Evolutionary conservation across 352 stramenopile genomes (phyloP), one percentile per base, ranked within the genome.

Genomic region (Globisporangium polare): DNA sequence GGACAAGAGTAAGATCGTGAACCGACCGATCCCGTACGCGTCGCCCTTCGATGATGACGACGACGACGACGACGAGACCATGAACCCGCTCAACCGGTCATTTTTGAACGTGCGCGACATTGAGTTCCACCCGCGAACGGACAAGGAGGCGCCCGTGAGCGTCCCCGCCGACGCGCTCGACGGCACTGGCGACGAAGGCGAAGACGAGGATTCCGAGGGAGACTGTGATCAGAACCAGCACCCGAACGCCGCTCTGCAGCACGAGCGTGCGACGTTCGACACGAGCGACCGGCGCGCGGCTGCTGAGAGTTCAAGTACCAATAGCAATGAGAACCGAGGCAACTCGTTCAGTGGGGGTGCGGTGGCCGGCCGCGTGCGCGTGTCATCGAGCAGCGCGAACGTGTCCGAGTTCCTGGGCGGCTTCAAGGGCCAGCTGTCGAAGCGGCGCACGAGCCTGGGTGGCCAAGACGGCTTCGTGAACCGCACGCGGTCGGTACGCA

Each of bases 321-420:
- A n/a, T n/a, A n/a, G n/a, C 15, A 29, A 5, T 51, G 29, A 6
- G 15, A 33, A 9, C 31, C 39, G 41, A 12, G 39, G 59, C 12
- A 37, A 24, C 15, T 65, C 59, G 39, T 50, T 65, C 39, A 35
- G 64, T 47, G 43, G 61, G 12, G 55, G 62, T 0, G 47, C 65
- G 2, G 71, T 70, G 55, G 71, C 70, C 43, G 71, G 71, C 27
- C 74, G 64, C 42, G 65, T 77, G 53, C 65, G 73, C 56, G 63
- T 78, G 63, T 80, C 71, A 49, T 74, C 72, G 13, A 65, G 65
- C 29, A 72, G 72, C 58, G 71, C 65, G 20, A 90, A 71, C 52
- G 75, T 90, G 31, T 72, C 75, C 29, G 78, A 83, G n/a, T 90
- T 90, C 58, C 69, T 90, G 18, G 80, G 80, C 26, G 80, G 80